A percentile compares a stretch with the other conserved stretches of the same genome.
Conservation (phyloP, 345 rosid genomes). For the Nasturtium officinale region DNA sequence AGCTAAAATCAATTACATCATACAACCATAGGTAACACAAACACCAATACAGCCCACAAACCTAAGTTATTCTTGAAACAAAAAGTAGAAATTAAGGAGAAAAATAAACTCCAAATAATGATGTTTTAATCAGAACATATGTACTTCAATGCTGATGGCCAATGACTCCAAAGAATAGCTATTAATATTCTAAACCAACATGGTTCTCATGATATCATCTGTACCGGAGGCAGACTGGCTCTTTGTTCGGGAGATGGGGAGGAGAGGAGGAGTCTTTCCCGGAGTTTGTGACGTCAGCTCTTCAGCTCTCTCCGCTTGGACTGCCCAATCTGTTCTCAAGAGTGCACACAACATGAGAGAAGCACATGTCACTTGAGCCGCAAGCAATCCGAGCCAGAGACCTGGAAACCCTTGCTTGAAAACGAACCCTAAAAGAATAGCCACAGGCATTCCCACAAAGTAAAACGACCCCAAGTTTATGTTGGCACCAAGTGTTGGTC, state of each 20-base stretch:
- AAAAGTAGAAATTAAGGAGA: constrained; percentile 29
- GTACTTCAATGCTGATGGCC: constrained; percentile 22
- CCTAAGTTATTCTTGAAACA: constrained; percentile 10
- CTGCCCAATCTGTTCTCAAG: constrained; percentile 70
- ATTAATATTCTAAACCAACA: constrained; percentile 33
- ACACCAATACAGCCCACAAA: constrained; percentile 20
- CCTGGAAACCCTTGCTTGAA: constrained; percentile 77
- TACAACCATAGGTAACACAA: constrained; percentile 31
- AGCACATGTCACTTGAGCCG: constrained; percentile 92
- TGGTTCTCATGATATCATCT: constrained; percentile 34
- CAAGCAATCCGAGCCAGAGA: constrained; percentile 88
- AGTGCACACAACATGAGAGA: constrained; percentile 72
- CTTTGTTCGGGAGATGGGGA: constrained; percentile 23
- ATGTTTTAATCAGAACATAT: constrained; percentile 26
- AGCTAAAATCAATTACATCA: constrained; percentile 29
- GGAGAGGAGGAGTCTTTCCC: constrained; percentile 29
- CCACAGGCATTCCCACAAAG: constrained; percentile 91
- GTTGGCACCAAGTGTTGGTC: constrained; percentile 90
- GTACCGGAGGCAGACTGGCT: constrained; percentile 2
- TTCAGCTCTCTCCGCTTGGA: constrained; percentile 72
- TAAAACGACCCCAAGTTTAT: constrained; percentile 93
- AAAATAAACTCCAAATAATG: constrained; percentile 31
- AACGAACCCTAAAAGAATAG: constrained; percentile 65
- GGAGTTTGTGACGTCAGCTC: constrained; percentile 55
- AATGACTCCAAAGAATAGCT: constrained; percentile 35